These are phyloP conservation scores for Penicillium sp. DNA, from an alignment of 2,329 filamentous ascomycete genomes.

Conservation along the genomic window DNA sequence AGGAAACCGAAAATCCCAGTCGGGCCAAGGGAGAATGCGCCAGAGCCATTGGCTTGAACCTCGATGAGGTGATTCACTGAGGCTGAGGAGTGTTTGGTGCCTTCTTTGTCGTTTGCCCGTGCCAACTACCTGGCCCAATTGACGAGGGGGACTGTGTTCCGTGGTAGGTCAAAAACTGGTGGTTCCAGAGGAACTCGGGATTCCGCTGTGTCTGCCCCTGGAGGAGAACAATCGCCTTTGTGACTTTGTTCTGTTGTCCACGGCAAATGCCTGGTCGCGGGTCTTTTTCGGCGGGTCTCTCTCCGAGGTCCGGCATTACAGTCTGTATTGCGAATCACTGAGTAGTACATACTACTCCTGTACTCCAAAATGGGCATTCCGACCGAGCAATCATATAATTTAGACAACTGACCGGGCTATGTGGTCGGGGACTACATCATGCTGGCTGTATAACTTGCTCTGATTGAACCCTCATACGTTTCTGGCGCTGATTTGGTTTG, in stretches of 20 bases:
- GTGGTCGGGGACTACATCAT: not conserved
- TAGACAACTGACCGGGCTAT: not conserved
- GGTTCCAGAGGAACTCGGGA: not conserved
- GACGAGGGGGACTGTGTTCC: not conserved
- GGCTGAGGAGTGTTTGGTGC: not conserved
- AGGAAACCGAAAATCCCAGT: constrained; percentile 26
- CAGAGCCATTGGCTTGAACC: constrained; percentile 25
- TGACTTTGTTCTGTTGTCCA: not conserved
- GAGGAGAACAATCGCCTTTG: not conserved
- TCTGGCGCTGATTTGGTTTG: not conserved
- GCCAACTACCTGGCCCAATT: not conserved
- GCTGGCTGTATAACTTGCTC: not conserved
- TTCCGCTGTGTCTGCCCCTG: not conserved
- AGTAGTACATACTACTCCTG: too few species aligned
- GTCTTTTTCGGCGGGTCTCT: constrained; percentile 7
- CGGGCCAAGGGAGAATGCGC: constrained; percentile 38
- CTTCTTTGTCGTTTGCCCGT: too few species aligned
- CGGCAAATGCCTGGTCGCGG: not conserved
- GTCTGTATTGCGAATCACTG: not conserved
- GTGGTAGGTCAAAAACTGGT: not conserved
- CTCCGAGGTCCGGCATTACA: constrained; percentile 6
- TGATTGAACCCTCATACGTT: not conserved
- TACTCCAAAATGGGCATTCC: constrained; percentile 13
- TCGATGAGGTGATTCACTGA: not conserved
- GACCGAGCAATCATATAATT: not conserved